Evolutionary conservation across 2,329 filamentous ascomycete genomes (phyloP).

Genomic region (Didymella lethalis): DNA sequence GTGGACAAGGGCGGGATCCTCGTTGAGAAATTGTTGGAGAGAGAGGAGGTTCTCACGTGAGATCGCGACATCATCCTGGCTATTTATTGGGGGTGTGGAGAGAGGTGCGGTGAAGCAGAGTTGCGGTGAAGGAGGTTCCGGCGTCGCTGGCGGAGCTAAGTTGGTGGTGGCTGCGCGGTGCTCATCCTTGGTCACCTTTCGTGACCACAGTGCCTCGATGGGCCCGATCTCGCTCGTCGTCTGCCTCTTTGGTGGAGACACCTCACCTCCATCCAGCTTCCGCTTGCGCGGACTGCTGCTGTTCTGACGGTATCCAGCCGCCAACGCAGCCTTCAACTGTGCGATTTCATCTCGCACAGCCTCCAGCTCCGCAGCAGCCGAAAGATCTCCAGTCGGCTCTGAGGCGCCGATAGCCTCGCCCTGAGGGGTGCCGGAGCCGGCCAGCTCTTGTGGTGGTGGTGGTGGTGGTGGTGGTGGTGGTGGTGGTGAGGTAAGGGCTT

Average conservation of each 20-base stretch:
- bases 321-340: conserved; percentile 13
- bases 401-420: not conserved
- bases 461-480: not conserved
- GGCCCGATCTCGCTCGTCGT: not conserved
- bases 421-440: not conserved
- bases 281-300: conserved; percentile 8
- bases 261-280: not conserved
- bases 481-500: not conserved
- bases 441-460: not conserved
- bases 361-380: not conserved
- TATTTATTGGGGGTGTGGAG: not conserved
- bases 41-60: conserved; percentile 3
- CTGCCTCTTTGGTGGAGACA: conserved; percentile 1
- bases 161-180: not conserved
- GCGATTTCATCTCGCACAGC: conserved; percentile 9
- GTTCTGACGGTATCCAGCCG: not conserved
- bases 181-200: conserved; percentile 1
- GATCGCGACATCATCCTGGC: not conserved
- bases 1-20: not conserved
- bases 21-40: conserved; percentile 2
- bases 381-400: not conserved
- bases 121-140: conserved; percentile 4
- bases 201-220: conserved; percentile 21
- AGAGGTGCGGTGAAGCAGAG: not conserved
- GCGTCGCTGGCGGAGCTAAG: not conserved